A percentile compares a stretch with the other conserved stretches of the same genome.
These are phyloP conservation scores for Krasilnikovozyma curviuscula DNA, from an alignment of 768 basidiomycete genomes.

Conservation along the genomic window DNA sequence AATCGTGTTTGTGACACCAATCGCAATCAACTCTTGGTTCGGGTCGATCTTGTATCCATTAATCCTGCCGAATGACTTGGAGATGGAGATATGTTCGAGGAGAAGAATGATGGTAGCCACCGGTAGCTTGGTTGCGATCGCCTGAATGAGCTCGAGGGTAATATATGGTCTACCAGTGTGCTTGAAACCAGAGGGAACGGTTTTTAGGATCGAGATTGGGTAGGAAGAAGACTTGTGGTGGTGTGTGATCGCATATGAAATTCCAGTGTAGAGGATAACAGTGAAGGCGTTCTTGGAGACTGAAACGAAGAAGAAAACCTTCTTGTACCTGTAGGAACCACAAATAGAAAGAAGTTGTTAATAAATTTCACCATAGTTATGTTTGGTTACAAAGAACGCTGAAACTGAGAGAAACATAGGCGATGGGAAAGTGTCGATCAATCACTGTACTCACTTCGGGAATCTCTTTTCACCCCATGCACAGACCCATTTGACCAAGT, in stretches of 20 bases:
- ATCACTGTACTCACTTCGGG: conserved; percentile 48
- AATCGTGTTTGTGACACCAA: conserved; percentile 86
- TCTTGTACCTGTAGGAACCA: no score
- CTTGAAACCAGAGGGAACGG: conserved; percentile 50
- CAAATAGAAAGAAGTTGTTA: no score
- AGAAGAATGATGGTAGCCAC: conserved; percentile 38
- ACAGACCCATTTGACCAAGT: conserved; percentile 44
- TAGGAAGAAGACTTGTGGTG: conserved; percentile 37
- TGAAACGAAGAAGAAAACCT: conserved; percentile 53
- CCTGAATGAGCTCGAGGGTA: conserved; percentile 36
- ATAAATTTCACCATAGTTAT: no score
- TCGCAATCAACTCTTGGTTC: conserved; percentile 87
- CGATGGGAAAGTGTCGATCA: conserved; percentile 52
- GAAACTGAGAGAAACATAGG: no score
- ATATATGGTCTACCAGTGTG: conserved; percentile 35
- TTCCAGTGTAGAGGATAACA: conserved; percentile 55
- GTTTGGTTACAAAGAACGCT: no score
- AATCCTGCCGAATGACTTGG: conserved; percentile 83
- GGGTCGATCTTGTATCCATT: conserved; percentile 75
- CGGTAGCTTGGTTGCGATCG: conserved; percentile 55
- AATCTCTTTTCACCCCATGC: conserved; percentile 36
- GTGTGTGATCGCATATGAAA: conserved; percentile 65
- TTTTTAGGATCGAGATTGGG: conserved; percentile 63
- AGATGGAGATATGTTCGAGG: conserved; percentile 88
- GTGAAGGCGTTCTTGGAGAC: conserved; percentile 31